A percentile compares a stretch with the other conserved stretches of the same genome.
Conservation (phyloP, 75 land plant species). For the Chamaecyparis obtusa region DNA sequence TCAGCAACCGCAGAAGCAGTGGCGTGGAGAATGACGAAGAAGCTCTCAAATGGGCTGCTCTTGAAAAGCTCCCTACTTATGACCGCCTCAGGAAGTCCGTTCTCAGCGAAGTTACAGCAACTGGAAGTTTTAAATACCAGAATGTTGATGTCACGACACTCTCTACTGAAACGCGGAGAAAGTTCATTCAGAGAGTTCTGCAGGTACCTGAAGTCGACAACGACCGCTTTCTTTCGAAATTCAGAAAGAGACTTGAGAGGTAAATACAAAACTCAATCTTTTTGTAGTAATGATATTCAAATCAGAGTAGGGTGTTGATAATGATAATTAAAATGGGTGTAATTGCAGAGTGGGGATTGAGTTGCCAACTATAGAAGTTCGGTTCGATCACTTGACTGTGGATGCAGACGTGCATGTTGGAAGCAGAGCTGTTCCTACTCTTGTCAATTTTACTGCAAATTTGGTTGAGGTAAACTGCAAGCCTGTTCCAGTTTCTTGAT, state of each 20-base stretch:
- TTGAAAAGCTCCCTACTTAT: conserved; percentile 76
- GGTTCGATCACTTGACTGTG: conserved; percentile 63
- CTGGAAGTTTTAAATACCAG: conserved; percentile 16
- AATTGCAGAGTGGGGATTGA: conserved; percentile 69
- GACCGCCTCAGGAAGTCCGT: conserved; percentile 57
- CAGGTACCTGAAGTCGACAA: conserved; percentile 34
- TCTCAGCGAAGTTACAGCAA: conserved; percentile 25
- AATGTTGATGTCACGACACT: conserved; percentile 51
- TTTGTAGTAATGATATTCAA: neutral
- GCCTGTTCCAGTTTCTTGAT: neutral
- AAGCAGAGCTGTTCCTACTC: conserved; percentile 65
- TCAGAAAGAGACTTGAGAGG: conserved; percentile 43
- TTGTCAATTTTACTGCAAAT: conserved; percentile 41
- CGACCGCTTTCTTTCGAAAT: conserved; percentile 24
- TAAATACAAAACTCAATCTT: neutral
- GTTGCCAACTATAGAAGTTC: conserved; percentile 74
- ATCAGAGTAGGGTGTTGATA: no score
- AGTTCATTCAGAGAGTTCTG: conserved; percentile 30
- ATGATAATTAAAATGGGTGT: no score
- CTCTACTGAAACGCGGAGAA: neutral
- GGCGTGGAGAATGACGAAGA: conserved; percentile 59
- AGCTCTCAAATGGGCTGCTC: conserved; percentile 79
- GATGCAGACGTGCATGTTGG: conserved; percentile 60
- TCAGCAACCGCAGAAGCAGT: neutral
- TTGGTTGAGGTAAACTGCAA: conserved; percentile 39